Conservation (phyloP, 2,329 filamentous ascomycete genomes). For the Neoascochyta sp. region DNA sequence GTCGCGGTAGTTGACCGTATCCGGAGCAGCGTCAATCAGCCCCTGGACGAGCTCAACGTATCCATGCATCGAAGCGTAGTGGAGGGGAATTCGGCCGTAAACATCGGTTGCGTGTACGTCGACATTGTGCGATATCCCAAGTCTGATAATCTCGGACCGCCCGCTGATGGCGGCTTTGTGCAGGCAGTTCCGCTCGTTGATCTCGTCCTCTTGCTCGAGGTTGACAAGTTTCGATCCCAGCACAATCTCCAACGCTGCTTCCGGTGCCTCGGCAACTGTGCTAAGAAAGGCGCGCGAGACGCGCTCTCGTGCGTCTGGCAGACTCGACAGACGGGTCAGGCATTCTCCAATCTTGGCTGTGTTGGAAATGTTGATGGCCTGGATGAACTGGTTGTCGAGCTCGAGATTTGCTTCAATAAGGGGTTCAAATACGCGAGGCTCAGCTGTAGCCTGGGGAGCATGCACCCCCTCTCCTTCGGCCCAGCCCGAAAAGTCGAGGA, state of each 20-base stretch:
- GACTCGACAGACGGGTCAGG: slow-evolving; percentile 64
- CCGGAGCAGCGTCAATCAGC: slow-evolving; percentile 64
- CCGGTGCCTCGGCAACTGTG: slow-evolving; percentile 79
- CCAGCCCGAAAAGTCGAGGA: slow-evolving; percentile 94
- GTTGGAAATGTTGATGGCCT: slow-evolving; percentile 81
- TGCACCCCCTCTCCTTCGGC: slow-evolving; percentile 92
- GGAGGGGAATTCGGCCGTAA: slow-evolving; percentile 87
- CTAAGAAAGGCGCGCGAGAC: slow-evolving; percentile 87
- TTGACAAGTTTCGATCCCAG: slow-evolving; percentile 80
- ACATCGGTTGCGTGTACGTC: slow-evolving; percentile 81
- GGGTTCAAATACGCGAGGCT: slow-evolving; percentile 30
- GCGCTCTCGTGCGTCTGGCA: slow-evolving; percentile 65
- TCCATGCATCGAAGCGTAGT: slow-evolving; percentile 96
- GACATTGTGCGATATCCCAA: slow-evolving; percentile 71
- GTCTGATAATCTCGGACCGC: slow-evolving; percentile 70
- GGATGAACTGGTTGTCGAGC: slow-evolving; percentile 80
- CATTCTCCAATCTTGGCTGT: slow-evolving; percentile 73
- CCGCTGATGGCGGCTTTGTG: slow-evolving; percentile 97
- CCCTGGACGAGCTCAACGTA: slow-evolving; percentile 76
- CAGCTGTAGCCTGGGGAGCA: slow-evolving; percentile 45
- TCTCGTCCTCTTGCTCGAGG: slow-evolving; percentile 91
- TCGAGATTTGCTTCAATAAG: slow-evolving; percentile 73
- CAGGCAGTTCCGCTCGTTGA: slow-evolving; percentile 93
- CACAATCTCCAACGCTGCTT: slow-evolving; percentile 70
- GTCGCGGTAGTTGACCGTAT: slow-evolving; percentile 82